Base-by-base conservation (phyloP, 768 basidiomycete species). In the Pleurotus salmoneostramineus region DNA sequence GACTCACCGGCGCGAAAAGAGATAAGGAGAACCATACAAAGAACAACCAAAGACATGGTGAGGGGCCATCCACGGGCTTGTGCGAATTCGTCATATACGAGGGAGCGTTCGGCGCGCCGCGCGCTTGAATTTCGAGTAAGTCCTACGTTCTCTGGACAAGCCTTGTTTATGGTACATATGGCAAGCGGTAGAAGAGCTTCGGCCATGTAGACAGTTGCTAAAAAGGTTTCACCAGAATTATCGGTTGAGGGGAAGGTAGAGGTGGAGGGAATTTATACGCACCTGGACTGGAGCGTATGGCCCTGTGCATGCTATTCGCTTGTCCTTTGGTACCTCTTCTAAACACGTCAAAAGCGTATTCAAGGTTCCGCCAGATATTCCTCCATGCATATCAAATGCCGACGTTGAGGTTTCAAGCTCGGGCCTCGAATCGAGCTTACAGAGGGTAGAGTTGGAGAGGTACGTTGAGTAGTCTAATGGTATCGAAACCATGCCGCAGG, bases 21-120 rank as follows among this genome's bases (percentile, higher is more conserved):
- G 63, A 62, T 11, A 60, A 21, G 6, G 57, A n/a, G 6, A 60
- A n/a, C 10, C 11, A 37, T 45, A 82, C 56, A 60, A 6, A 69
- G 74, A 34, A 78, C 31, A 10, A 72, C 62, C 10, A 79, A 50
- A 14, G 66, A 65, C 6, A 79, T 46, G 10, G 82, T 75, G n/a
- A 72, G 64, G 3, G 84, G 4, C 21, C 66, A 68, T 35, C 73
- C 75, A 3, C 71, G 66, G 50, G 72, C 75, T 3, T 70, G 72
- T 61, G 81, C 15, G 58, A 89, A 88, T 69, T 95, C 93, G 51
- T 85, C 83, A 68, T 95, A 96, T 46, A 73, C 74, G 76, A 97
- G 93, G 2, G 79, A 65, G 0, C 83, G 74, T 4, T 91, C 95
- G 64, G 95, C 95, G 47, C 44, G 8, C 15, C 6, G 31, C 15